phyloP scores from a whole-genome alignment of 2,329 filamentous ascomycete species.

The Aureobasidium melanogenum region DNA sequence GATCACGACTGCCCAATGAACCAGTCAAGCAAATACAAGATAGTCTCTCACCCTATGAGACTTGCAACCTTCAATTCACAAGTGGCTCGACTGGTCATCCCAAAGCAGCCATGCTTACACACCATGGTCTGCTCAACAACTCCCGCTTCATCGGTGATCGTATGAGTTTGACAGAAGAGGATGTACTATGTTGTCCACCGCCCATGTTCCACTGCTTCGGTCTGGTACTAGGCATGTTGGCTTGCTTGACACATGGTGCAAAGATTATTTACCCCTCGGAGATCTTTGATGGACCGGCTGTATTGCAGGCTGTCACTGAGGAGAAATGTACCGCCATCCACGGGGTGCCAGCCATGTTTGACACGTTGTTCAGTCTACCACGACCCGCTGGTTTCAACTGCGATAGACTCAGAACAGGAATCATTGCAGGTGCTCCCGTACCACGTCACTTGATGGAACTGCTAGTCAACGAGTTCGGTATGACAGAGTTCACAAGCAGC shows the following conservation, averaged over 20 bases:
- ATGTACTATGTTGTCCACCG: constrained; percentile 71
- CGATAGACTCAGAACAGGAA: constrained; percentile 57
- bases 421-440: constrained; percentile 70
- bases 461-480: constrained; percentile 61
- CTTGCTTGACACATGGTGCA: constrained; percentile 63
- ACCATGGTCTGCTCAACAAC: constrained; percentile 23
- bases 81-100: constrained; percentile 65
- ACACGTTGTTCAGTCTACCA: constrained; percentile 48
- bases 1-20: constrained; percentile 41
- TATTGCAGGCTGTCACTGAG: constrained; percentile 52
- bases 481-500: constrained; percentile 56
- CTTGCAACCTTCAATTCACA: constrained; percentile 68
- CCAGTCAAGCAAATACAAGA: constrained; percentile 45
- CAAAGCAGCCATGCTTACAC: constrained; percentile 65
- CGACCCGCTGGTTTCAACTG: constrained; percentile 39
- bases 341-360: constrained; percentile 79
- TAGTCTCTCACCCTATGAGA: constrained; percentile 54
- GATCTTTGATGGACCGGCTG: constrained; percentile 60
- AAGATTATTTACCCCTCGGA: constrained; percentile 70
- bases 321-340: constrained; percentile 59
- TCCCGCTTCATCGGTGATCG: constrained; percentile 48
- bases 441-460: constrained; percentile 66
- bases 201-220: constrained; percentile 84
- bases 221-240: constrained; percentile 65
- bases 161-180: constrained; percentile 57